Conservation (phyloP, 2,329 filamentous ascomycete genomes). For the Clarireedia paspali region DNA sequence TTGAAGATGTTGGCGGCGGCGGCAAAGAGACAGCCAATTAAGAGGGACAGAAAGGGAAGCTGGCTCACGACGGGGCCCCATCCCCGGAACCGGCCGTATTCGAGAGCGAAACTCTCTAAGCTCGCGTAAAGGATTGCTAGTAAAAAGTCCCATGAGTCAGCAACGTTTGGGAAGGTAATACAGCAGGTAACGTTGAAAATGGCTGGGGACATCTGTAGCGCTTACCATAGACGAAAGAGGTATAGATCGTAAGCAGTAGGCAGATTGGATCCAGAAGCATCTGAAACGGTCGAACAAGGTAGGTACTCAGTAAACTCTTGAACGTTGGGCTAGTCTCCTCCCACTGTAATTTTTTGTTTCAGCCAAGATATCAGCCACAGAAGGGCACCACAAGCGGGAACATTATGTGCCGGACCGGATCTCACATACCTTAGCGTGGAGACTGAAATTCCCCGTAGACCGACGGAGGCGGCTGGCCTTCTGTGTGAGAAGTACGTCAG, state of each 20-base stretch:
- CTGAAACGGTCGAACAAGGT: constrained; percentile 74
- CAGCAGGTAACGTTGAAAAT: neutral
- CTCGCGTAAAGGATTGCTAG: constrained; percentile 33
- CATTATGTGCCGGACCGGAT: constrained; percentile 32
- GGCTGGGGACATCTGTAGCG: constrained; percentile 14
- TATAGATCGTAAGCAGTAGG: constrained; percentile 73
- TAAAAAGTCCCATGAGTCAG: neutral
- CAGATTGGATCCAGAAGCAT: constrained; percentile 80
- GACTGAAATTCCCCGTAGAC: constrained; percentile 50
- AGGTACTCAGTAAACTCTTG: constrained; percentile 62
- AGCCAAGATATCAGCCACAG: neutral
- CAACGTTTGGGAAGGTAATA: neutral
- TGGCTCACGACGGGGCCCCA: constrained; percentile 37
- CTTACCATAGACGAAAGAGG: constrained; percentile 67
- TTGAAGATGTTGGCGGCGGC: constrained; percentile 61
- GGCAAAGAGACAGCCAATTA: constrained; percentile 73
- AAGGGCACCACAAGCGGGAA: neutral
- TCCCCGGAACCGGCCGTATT: constrained; percentile 61
- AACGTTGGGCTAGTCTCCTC: constrained; percentile 31
- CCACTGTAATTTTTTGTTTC: neutral
- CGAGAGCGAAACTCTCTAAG: constrained; percentile 42
- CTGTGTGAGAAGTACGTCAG: constrained; percentile 62
- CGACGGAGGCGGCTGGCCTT: constrained; percentile 65
- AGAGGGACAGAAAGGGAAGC: constrained; percentile 39
- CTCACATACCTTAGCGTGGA: constrained; percentile 70